Base-by-base conservation (phyloP, 2,329 filamentous ascomycete species). In the Claviceps fusiformis region DNA sequence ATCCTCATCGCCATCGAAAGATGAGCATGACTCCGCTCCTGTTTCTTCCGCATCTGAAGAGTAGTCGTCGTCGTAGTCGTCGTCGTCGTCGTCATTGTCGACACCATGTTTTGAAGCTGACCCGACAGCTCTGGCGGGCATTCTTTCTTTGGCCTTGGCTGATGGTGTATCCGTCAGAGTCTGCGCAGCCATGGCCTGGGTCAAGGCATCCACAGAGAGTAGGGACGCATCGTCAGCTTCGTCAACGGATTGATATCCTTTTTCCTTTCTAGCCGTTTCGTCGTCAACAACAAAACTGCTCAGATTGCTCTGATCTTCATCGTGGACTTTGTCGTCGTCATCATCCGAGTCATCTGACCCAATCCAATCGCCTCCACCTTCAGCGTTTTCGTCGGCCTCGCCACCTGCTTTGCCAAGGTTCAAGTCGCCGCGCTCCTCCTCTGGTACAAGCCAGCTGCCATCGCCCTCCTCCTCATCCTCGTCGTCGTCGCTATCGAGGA, bases 321-420 rank as follows among this genome's bases (percentile, higher is more conserved):
- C 73, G 24, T 78, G 19, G 19, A 19, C 71, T 2, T 75, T 76
- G 10, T 80, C 77, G 31, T 79, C 81, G 3, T 79, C 76, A 44
- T 74, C 70, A 13, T 71, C 68, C 0, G 85, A 87, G 63, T 93
- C 87, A 35, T 87, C 82, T 0, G 85, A 82, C 43, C 79, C 79
- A 52, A 95, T 75, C 67, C 82, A 89, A 55, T 95, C 87, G 27
- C 89, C 91, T 3, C 86, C 89, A 2, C 89, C 89, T 65, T 95
- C 91, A 2, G 86, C 88, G 65, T 95, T 82, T 67, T 95, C 89
- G 59, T 95, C 89, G 53, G 89, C 86, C n/a, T 82, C 80, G 4
- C 87, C 89, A n/a, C 89, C 89, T 48, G 87, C 86, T 65, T 84
- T 86, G 50, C 87, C 88, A 17, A 91, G 75, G n/a, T 75, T 73